Conservation (phyloP, 257 asterid species). For the Petunia axillaris region DNA sequence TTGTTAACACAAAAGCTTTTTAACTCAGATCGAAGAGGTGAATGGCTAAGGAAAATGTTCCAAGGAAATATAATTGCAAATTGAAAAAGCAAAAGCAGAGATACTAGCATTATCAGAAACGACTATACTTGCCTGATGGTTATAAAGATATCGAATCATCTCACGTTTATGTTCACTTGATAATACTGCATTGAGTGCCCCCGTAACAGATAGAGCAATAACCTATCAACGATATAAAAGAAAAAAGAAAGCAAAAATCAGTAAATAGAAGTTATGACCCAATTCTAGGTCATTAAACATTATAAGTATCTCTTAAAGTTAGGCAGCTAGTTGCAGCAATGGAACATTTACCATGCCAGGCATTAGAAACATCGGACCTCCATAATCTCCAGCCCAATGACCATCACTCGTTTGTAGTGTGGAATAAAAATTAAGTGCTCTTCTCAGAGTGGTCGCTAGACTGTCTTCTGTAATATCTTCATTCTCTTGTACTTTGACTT, state of each 20-base stretch:
- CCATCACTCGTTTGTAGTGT: conserved; percentile 90
- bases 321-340: neutral
- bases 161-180: conserved; percentile 83
- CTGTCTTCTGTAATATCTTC: conserved; percentile 82
- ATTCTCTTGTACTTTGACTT: conserved; percentile 65
- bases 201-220: conserved; percentile 71
- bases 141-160: conserved; percentile 94
- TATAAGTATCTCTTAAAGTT: conserved; percentile 11
- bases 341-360: conserved; percentile 85
- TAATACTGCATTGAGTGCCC: conserved; percentile 85
- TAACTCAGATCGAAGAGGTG: neutral
- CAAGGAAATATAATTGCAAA: conserved; percentile 29
- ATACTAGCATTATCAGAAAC: neutral
- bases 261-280: conserved; percentile 13
- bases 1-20: conserved; percentile 24
- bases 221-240: conserved; percentile 53
- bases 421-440: conserved; percentile 79
- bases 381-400: conserved; percentile 99
- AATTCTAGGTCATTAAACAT: neutral
- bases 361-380: conserved; percentile 97
- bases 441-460: conserved; percentile 71
- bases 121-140: conserved; percentile 75
- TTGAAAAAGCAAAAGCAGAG: conserved; percentile 11
- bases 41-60: conserved; percentile 1
- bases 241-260: neutral